Conservation (phyloP, 257 asterid genomes). For the Solanum chmielewskii region DNA sequence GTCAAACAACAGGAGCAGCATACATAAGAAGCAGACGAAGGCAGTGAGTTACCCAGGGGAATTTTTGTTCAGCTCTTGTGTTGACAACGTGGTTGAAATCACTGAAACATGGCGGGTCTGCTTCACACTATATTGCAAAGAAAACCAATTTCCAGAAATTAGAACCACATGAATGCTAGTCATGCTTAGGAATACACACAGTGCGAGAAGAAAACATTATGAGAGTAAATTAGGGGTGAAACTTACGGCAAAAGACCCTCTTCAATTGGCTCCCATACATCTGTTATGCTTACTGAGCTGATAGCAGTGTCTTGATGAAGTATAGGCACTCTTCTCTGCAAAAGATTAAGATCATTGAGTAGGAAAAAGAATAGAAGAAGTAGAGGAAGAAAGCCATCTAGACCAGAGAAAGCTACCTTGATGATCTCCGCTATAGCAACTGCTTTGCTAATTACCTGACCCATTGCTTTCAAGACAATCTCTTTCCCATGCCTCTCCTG, state of each 20-base stretch:
- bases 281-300: conserved; percentile 83
- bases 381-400: not conserved
- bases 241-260: conserved; percentile 94
- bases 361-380: not conserved
- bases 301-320: conserved; percentile 81
- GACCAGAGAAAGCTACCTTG: conserved; percentile 34
- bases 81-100: conserved; percentile 80
- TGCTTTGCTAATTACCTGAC: conserved; percentile 81
- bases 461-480: conserved; percentile 93
- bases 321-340: conserved; percentile 68
- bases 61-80: conserved; percentile 63
- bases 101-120: conserved; percentile 95
- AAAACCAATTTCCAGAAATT: not conserved
- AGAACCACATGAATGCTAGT: not conserved
- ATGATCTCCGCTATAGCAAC: conserved; percentile 75
- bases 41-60: conserved; percentile 62
- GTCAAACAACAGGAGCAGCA: not conserved
- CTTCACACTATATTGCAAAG: conserved; percentile 69
- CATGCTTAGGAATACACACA: not conserved
- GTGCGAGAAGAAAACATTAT: not conserved
- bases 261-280: conserved; percentile 91
- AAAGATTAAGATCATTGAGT: not conserved
- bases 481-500: conserved; percentile 70
- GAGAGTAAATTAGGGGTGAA: not conserved
- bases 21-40: not conserved